Conservation (phyloP, 495 filamentous ascomycete species). For the Penicillium cinerascens region DNA sequence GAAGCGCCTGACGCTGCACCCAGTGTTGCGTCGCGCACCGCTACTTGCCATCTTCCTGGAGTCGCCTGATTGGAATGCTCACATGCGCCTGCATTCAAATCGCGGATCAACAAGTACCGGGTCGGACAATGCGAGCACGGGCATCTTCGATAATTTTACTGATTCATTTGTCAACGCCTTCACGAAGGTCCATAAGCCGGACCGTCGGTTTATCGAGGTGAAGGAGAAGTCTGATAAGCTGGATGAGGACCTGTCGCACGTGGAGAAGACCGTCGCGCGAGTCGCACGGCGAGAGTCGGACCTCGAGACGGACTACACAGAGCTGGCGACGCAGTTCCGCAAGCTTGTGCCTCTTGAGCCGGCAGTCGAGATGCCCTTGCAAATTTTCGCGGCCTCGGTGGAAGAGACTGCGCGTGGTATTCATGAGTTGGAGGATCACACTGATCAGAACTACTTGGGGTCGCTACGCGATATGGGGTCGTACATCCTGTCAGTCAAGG, state of each 20-base stretch:
- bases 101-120: slow-evolving; percentile 53
- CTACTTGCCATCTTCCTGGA: slow-evolving; percentile 89
- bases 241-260: slow-evolving; percentile 87
- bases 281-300: slow-evolving; percentile 86
- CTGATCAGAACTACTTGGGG: slow-evolving; percentile 92
- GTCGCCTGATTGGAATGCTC: slow-evolving; percentile 90
- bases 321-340: slow-evolving; percentile 89
- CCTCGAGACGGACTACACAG: slow-evolving; percentile 82
- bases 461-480: slow-evolving; percentile 90
- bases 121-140: slow-evolving; percentile 50
- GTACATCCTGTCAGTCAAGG: slow-evolving; percentile 79
- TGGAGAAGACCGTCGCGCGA: slow-evolving; percentile 88
- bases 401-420: slow-evolving; percentile 76
- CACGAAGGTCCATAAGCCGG: slow-evolving; percentile 90
- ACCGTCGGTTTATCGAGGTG: slow-evolving; percentile 91
- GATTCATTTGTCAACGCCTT: slow-evolving; percentile 98
- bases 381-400: slow-evolving; percentile 79
- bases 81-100: slow-evolving; percentile 73
- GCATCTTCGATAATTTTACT: slow-evolving; percentile 88
- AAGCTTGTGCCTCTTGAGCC: slow-evolving; percentile 88
- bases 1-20: slow-evolving; percentile 80
- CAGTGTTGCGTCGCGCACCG: slow-evolving; percentile 76
- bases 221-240: slow-evolving; percentile 91
- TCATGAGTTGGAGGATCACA: slow-evolving; percentile 77
- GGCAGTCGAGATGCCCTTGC: slow-evolving; percentile 74